phyloP scores from a whole-genome alignment of 441 rosid genomes.

The Jatropha multifida region DNA sequence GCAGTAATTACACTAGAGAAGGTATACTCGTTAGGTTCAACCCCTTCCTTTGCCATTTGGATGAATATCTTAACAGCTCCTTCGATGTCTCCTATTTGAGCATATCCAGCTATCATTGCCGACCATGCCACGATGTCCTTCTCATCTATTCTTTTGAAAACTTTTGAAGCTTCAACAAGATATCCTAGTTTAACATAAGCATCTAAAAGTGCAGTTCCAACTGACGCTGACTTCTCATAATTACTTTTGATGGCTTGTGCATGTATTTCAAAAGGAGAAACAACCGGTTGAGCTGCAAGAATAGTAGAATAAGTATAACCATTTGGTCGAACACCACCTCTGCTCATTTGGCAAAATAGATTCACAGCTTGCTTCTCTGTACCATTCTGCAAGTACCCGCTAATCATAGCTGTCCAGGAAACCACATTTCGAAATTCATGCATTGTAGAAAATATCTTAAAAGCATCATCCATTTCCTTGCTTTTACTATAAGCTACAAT shows the following conservation, averaged over 20 bases:
- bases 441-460: constrained; percentile 53
- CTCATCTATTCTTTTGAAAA: constrained; percentile 56
- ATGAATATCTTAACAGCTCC: constrained; percentile 57
- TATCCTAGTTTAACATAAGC: constrained; percentile 68
- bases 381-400: constrained; percentile 74
- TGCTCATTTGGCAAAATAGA: constrained; percentile 58
- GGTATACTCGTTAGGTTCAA: constrained; percentile 73
- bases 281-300: constrained; percentile 56
- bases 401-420: constrained; percentile 86
- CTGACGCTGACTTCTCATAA: constrained; percentile 49
- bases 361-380: constrained; percentile 50
- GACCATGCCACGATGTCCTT: constrained; percentile 88
- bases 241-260: constrained; percentile 57
- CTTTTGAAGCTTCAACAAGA: constrained; percentile 61
- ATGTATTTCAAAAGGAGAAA: constrained; percentile 57
- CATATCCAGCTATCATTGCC: constrained; percentile 74
- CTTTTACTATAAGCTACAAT: constrained; percentile 76
- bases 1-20: constrained; percentile 76
- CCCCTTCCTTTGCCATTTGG: constrained; percentile 53
- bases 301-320: constrained; percentile 68
- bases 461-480: constrained; percentile 61
- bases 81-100: constrained; percentile 66
- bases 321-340: constrained; percentile 59
- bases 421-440: constrained; percentile 56
- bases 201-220: constrained; percentile 88